Base-by-base conservation (phyloP, 2,329 filamentous ascomycete genomes). In the Paraphoma chrysanthemicola region DNA sequence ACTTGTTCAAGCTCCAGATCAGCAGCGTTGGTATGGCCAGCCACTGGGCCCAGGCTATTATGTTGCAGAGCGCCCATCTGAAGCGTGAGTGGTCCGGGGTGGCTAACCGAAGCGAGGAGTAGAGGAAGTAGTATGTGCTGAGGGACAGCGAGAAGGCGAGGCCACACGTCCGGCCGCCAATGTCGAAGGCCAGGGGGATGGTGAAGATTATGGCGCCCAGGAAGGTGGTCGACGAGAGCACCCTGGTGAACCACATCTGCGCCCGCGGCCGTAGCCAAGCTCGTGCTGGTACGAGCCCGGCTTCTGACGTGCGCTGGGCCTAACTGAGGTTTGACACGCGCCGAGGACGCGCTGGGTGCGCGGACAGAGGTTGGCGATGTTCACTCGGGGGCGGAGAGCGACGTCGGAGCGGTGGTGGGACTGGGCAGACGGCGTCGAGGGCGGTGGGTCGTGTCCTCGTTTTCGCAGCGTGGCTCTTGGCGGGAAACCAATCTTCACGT, bases 171-270 rank as follows among this genome's bases (percentile, higher is more conserved):
- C 92, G 89, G 60, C 95, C 95, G 75, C 95, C 95, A 72, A 98
- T 94, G 86, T 99, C 95, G 82, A 98, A 98, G 71, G 94, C 92
- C 75, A 99, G 89, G 60, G 95, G 95, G 75, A 99, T 95, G 60
- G 93, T 97, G 75, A 98, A 90, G 74, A 98, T 88, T 77, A 97
- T 93, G 80, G 91, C 91, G 79, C 93, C 85, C 70, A 98, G 88
- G 81, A 97, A 98, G 79, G 92, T 80, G 74, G 89, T 84, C 80
- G 92, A 92, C 73, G 92, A 92, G 68, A 93, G 75, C 76, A 90
- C 85, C 76, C 90, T 89, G 78, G 93, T 87, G 78, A 94, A 84
- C 90, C 90, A 93, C 91, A 97, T 96, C 79, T 81, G 81, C 80
- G 78, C 78, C 72, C 71, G 77, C 75, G 64, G 70, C 64, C 63